A percentile compares a stretch with the other conserved stretches of the same genome.
These are phyloP conservation scores for Coniochaeta sp. DNA, from an alignment of 2,329 filamentous ascomycete genomes.

Conservation along the genomic window DNA sequence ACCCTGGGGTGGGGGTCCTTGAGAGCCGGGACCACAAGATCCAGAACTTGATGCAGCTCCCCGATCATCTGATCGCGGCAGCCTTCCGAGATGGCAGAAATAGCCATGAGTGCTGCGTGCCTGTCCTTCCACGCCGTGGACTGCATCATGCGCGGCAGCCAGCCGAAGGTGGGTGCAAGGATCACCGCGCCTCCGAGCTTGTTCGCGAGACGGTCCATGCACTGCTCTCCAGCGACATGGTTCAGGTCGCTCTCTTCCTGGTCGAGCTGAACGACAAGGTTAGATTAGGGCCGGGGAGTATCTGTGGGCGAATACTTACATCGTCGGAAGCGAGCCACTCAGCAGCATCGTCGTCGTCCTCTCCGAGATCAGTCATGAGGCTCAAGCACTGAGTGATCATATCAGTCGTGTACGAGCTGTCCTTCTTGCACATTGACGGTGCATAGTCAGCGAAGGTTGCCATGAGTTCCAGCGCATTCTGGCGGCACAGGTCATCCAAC, in stretches of 20 bases:
- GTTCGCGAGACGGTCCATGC: conserved; percentile 95
- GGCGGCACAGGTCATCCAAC: conserved; percentile 77
- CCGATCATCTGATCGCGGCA: conserved; percentile 94
- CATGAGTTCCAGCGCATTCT: conserved; percentile 95
- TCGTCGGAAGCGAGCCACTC: conserved; percentile 95
- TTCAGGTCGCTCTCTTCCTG: conserved; percentile 95
- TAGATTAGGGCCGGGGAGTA: neutral
- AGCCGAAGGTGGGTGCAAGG: conserved; percentile 87
- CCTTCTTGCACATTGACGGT: conserved; percentile 90
- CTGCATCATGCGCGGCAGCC: conserved; percentile 96
- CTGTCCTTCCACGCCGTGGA: conserved; percentile 91
- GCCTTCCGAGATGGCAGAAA: conserved; percentile 95
- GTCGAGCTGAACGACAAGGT: conserved; percentile 54
- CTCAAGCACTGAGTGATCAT: conserved; percentile 99
- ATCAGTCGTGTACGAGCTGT: conserved; percentile 81
- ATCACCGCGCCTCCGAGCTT: conserved; percentile 94
- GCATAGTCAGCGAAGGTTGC: conserved; percentile 95
- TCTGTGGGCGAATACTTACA: conserved; percentile 38
- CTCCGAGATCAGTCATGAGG: conserved; percentile 93
- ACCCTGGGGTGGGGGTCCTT: conserved; percentile 88
- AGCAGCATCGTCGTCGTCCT: conserved; percentile 87
- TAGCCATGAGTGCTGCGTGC: conserved; percentile 96
- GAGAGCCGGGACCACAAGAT: conserved; percentile 87
- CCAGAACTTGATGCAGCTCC: conserved; percentile 87
- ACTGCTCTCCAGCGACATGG: conserved; percentile 95